Percentiles rank a stretch among this genome's conserved stretches.
These are phyloP conservation scores for Pythium folliculosum DNA, from an alignment of 352 stramenopile species.

Conservation along the genomic window DNA sequence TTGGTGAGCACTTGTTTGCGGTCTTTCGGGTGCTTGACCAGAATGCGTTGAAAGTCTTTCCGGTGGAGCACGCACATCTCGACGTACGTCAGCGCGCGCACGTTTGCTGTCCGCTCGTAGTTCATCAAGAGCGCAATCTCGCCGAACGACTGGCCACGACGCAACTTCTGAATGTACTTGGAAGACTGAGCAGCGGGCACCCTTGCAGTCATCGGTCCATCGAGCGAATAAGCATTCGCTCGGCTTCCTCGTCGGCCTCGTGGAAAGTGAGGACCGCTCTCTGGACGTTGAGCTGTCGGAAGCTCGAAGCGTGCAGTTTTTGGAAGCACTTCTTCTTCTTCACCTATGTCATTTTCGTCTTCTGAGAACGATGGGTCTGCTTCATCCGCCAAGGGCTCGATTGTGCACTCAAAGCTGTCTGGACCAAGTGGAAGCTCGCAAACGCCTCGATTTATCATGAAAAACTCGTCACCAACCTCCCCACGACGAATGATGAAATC, in stretches of 20 bases:
- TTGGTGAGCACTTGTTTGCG: constrained; percentile 26
- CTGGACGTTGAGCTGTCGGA: background rate
- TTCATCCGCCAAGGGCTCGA: constrained; percentile 6
- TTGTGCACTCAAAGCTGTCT: constrained; percentile 36
- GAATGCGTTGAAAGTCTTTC: constrained; percentile 33
- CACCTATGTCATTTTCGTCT: background rate
- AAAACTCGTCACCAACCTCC: constrained; percentile 64
- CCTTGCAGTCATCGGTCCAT: background rate
- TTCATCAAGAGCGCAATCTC: constrained; percentile 55
- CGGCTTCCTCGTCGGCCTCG: background rate
- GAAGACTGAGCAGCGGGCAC: background rate
- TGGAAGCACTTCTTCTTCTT: constrained; percentile 1
- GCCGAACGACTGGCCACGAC: constrained; percentile 39
- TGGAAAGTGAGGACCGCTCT: background rate
- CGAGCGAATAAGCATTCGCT: background rate
- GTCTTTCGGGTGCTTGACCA: constrained; percentile 35
- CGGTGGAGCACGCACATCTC: constrained; percentile 46
- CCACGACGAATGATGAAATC: constrained; percentile 68
- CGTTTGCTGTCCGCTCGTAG: constrained; percentile 40
- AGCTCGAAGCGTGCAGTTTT: constrained; percentile 8
- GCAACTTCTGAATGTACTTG: constrained; percentile 20
- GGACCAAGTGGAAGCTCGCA: constrained; percentile 41
- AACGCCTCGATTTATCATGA: constrained; percentile 66
- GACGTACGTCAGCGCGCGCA: constrained; percentile 38
- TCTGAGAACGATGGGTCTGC: constrained; percentile 3